Evolutionary conservation across 1,139 yeast genomes (phyloP), one percentile per base, ranked within the genome.

Genomic region (Scheffersomyces cryptocercus): DNA sequence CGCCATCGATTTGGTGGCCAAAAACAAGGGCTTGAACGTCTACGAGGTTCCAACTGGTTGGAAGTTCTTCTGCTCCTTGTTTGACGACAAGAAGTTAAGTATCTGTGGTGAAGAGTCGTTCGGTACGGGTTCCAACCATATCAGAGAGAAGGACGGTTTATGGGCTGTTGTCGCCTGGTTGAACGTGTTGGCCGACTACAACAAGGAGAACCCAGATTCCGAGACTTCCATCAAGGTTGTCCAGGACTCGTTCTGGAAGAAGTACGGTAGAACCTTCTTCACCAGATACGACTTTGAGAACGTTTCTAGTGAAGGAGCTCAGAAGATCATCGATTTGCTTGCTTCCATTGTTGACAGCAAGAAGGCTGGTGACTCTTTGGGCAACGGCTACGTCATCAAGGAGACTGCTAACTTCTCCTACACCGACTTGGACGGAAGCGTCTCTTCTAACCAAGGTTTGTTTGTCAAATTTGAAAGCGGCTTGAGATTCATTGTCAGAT

Each of bases 21-120:
- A 82, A 64, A 75, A 75, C 47, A 84, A 89, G 64, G 85, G 85
- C 13, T 73, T 93, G 51, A 70, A 85, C 42, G 75, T 85, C 51
- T 93, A 93, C 68, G 99, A 93, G 68, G 99, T 95, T 4, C 99
- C 99, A 47, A 93, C 99, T 15, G 99, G 99, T 35, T 93, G 99
- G 99, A 93, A 93, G 68, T 93, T 93, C 64, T 93, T 93, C 79
- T 90, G 98, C 67, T 91, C 96, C 5, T 74, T 93, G 53, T 93
- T 93, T 58, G 99, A 93, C 62, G 91, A 95, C 38, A 81, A 88
- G 59, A 90, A 90, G 68, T 78, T 93, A 59, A 88, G 97, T 50
- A 93, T 93, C 59, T 95, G 99, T 70, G 99, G 99, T 53, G 99
- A 93, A 70, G 99, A 93, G 70, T 86, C 96, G 36, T 93, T 93